phyloP scores from a whole-genome alignment of 75 land plant genomes.

The Selaginella moellendorffii region DNA sequence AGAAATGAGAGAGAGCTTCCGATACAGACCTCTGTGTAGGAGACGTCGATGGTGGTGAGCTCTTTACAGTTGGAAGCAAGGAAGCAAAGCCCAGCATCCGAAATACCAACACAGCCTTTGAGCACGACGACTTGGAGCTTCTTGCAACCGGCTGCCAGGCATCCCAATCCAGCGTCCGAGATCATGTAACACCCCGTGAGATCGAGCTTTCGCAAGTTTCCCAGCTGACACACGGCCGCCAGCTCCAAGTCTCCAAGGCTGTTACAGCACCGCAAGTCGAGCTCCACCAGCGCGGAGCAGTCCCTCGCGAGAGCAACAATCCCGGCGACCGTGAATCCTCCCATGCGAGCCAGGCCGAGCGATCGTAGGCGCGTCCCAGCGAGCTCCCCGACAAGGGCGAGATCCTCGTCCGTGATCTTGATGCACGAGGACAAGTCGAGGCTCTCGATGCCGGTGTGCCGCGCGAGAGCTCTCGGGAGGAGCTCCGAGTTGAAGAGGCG shows the following conservation, averaged over 20 bases:
- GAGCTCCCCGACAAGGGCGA: not conserved
- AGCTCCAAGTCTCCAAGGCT: not conserved
- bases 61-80: slow-evolving; percentile 57
- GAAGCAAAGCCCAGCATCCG: slow-evolving; percentile 55
- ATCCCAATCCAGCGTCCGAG: not conserved
- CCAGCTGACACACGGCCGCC: not conserved
- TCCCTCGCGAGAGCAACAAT: not conserved
- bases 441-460: not conserved
- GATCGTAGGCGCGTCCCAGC: not conserved
- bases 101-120: slow-evolving; percentile 59
- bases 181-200: not conserved
- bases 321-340: not conserved
- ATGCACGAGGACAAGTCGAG: not conserved
- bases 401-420: not conserved
- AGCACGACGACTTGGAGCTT: slow-evolving; percentile 21
- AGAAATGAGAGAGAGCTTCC: not conserved
- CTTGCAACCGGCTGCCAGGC: not conserved
- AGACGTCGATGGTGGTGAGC: slow-evolving; percentile 53
- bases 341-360: not conserved
- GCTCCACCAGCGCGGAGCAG: not conserved
- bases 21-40: slow-evolving; percentile 21
- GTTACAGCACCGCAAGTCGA: not conserved
- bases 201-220: not conserved
- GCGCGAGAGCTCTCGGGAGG: not conserved
- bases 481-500: not conserved